Evolutionary conservation across 2,329 filamentous ascomycete species (phyloP).

Genomic region (Colletotrichum spinosum): DNA sequence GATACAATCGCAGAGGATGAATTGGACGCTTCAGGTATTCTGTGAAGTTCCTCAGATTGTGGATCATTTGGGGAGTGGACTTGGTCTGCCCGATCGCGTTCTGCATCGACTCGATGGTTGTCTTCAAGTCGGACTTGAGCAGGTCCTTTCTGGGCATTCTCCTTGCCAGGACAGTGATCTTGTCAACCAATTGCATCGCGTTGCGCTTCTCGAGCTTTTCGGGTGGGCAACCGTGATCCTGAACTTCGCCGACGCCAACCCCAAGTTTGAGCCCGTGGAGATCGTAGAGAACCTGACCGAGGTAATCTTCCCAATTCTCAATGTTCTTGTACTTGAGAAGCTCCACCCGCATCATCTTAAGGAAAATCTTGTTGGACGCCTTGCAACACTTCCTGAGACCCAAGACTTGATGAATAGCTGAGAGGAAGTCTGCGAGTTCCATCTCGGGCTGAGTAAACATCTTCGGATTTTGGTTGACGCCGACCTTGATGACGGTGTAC

Average conservation of each 20-base stretch:
- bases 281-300: constrained; percentile 87
- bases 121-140: constrained; percentile 89
- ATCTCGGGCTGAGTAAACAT: constrained; percentile 75
- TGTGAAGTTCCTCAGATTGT: constrained; percentile 87
- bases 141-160: constrained; percentile 91
- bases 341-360: constrained; percentile 90
- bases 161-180: constrained; percentile 83
- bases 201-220: constrained; percentile 85
- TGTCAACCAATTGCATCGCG: constrained; percentile 84
- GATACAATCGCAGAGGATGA: constrained; percentile 82
- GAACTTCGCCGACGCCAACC: constrained; percentile 71
- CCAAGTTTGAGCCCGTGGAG: constrained; percentile 84
- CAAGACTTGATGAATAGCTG: constrained; percentile 84
- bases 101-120: constrained; percentile 93
- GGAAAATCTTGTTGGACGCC: constrained; percentile 84
- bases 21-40: constrained; percentile 86
- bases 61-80: constrained; percentile 81
- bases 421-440: constrained; percentile 82
- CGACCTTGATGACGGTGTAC: constrained; percentile 83
- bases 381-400: constrained; percentile 90
- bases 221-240: constrained; percentile 82
- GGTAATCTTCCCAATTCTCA: constrained; percentile 86
- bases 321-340: constrained; percentile 80
- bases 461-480: constrained; percentile 73
- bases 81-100: constrained; percentile 85